These are phyloP conservation scores for Pseudozyma thailandica DNA, from an alignment of 1,284 basidiomycete genomes.

Conservation along the genomic window DNA sequence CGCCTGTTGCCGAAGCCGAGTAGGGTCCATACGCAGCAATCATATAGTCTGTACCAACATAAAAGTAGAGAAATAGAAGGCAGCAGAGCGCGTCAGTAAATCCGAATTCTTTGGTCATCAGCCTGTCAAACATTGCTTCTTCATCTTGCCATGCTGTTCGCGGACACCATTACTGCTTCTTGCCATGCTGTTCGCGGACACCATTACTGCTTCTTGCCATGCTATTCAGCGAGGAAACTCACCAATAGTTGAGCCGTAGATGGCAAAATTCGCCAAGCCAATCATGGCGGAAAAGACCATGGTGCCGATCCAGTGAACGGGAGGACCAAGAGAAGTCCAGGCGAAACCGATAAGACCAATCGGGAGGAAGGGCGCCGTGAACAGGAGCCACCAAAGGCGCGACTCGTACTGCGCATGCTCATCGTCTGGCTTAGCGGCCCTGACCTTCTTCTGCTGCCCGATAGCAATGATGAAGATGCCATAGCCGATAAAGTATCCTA, in stretches of 20 bases:
- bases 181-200: no score
- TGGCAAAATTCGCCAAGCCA: slow-evolving; percentile 68
- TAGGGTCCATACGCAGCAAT: slow-evolving; percentile 70
- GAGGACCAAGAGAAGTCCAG: slow-evolving; percentile 69
- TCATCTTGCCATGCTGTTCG: no score
- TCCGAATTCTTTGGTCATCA: no score
- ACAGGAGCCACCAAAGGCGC: slow-evolving; percentile 69
- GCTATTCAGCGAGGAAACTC: no score
- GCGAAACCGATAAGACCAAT: slow-evolving; percentile 70
- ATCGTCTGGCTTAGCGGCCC: slow-evolving; percentile 53
- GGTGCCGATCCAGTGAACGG: slow-evolving; percentile 69
- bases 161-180: no score
- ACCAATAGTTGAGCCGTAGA: slow-evolving; percentile 68
- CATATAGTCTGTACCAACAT: slow-evolving; percentile 41
- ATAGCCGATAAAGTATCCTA: slow-evolving; percentile 70
- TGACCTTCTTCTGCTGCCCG: slow-evolving; percentile 63
- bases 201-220: no score
- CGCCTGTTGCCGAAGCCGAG: slow-evolving; percentile 69
- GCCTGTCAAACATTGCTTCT: no score
- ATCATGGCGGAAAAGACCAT: slow-evolving; percentile 69
- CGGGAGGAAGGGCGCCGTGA: slow-evolving; percentile 66
- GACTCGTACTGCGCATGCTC: slow-evolving; percentile 65
- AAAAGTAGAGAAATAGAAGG: no score
- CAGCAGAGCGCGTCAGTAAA: no score
- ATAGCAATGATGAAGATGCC: slow-evolving; percentile 68